Conservation (phyloP, 2,329 filamentous ascomycete species). For the Mycogone perniciosa region DNA sequence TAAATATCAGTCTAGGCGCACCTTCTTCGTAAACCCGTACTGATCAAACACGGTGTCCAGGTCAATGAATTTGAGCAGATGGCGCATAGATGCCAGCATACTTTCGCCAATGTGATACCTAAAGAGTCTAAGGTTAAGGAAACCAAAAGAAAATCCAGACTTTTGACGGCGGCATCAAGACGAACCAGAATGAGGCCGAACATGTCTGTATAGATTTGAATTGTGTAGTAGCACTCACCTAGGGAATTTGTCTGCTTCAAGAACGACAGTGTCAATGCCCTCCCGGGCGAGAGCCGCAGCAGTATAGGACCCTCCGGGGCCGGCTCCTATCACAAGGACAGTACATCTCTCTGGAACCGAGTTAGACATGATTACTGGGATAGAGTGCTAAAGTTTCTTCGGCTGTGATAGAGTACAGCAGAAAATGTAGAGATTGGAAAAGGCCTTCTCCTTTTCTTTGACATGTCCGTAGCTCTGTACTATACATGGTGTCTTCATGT, state of each 20-base stretch:
- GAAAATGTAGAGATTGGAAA: too few species aligned
- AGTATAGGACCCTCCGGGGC: conserved; percentile 40
- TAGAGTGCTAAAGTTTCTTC: too few species aligned
- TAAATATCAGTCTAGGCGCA: conserved; percentile 1
- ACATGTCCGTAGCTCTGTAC: too few species aligned
- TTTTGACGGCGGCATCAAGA: too few species aligned
- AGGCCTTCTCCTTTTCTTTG: too few species aligned
- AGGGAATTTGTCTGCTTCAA: conserved; percentile 39
- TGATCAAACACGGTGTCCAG: conserved; percentile 32
- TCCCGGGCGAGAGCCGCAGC: conserved; percentile 38
- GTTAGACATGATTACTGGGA: conserved; percentile 12
- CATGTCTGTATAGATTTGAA: background rate
- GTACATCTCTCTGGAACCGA: conserved; percentile 19
- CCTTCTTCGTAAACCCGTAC: conserved; percentile 38
- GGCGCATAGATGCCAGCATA: conserved; percentile 32
- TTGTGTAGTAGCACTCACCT: conserved; percentile 19
- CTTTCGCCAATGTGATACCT: conserved; percentile 34
- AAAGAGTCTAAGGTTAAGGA: background rate
- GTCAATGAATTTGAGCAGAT: conserved; percentile 40
- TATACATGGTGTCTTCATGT: too few species aligned
- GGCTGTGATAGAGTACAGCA: too few species aligned
- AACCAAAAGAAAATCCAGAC: too few species aligned
- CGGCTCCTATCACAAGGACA: conserved; percentile 39
- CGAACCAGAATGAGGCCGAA: too few species aligned
- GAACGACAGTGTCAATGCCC: conserved; percentile 36